Percentiles rank a stretch among this genome's conserved stretches.
These are phyloP conservation scores for Martensiomyces pterosporus DNA, from an alignment of 192 early-diverging fungal species.

Conservation along the genomic window DNA sequence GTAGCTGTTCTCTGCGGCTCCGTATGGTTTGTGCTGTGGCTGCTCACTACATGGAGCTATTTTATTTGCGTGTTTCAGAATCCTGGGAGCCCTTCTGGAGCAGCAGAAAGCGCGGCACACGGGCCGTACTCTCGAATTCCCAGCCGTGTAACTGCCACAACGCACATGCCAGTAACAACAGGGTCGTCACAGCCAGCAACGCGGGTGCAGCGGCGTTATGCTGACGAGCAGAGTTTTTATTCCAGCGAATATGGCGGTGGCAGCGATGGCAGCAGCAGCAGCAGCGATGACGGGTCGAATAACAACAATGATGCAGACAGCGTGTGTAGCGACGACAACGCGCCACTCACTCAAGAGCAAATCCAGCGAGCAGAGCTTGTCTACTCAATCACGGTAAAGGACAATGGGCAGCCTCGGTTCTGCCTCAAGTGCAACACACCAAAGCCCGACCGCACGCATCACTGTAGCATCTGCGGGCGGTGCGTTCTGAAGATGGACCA, in stretches of 20 bases:
- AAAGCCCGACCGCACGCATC: conserved; percentile 77
- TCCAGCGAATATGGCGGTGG: background rate
- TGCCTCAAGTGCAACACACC: conserved; percentile 55
- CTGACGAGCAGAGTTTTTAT: too few relatives aligned
- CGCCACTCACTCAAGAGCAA: conserved; percentile 26
- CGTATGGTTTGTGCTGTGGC: conserved; percentile 2
- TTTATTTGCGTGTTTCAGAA: conserved; percentile 21
- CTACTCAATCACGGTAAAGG: conserved; percentile 39
- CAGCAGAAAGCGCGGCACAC: background rate
- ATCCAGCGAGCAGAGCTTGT: conserved; percentile 28
- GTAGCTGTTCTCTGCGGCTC: background rate
- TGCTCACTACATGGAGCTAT: conserved; percentile 33
- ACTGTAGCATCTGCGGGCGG: conserved; percentile 68
- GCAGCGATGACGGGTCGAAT: background rate
- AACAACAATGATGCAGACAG: conserved; percentile 10
- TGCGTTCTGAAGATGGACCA: conserved; percentile 82
- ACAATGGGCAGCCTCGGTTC: conserved; percentile 46
- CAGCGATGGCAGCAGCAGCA: background rate
- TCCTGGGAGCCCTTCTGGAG: conserved; percentile 20
- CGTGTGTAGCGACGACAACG: conserved; percentile 12
- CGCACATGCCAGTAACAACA: background rate
- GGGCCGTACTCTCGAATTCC: background rate
- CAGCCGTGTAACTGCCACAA: background rate
- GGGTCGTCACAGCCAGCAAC: background rate
- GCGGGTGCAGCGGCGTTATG: background rate